Evolutionary conservation across 140 eudicot genomes (phyloP).

Genomic region (Stevia rebaudiana): DNA sequence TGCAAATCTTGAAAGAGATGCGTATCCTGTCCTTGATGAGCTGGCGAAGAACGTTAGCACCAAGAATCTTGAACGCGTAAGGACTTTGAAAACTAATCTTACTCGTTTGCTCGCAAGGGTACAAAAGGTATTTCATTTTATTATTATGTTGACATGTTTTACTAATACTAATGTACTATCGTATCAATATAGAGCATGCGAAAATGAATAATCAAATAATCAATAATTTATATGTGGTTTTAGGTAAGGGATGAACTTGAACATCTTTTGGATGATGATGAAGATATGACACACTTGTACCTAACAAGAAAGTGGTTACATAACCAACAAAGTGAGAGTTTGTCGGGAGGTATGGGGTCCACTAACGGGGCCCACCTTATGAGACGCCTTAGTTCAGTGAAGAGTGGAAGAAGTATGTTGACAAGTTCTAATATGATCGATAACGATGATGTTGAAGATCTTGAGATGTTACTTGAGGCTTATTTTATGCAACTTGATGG

Average conservation of each 20-base stretch:
- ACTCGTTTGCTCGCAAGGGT: constrained; percentile 92
- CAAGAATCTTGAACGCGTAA: constrained; percentile 85
- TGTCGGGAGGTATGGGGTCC: constrained; percentile 45
- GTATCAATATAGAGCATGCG: background rate
- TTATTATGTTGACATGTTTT: too few relatives aligned
- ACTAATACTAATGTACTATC: too few relatives aligned
- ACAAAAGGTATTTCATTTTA: constrained; percentile 82
- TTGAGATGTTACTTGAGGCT: constrained; percentile 95
- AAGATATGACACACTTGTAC: constrained; percentile 89
- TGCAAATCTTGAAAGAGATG: constrained; percentile 73
- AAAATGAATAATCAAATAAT: background rate
- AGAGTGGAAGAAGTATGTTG: constrained; percentile 73
- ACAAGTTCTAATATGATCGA: constrained; percentile 53
- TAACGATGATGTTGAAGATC: constrained; percentile 79
- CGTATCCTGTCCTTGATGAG: constrained; percentile 83
- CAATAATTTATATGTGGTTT: constrained; percentile 16
- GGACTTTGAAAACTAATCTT: constrained; percentile 84
- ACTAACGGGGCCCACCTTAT: constrained; percentile 44
- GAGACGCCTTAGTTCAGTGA: constrained; percentile 56
- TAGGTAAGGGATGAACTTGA: constrained; percentile 98
- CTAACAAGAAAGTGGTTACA: constrained; percentile 84
- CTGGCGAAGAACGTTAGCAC: constrained; percentile 84
- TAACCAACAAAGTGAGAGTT: constrained; percentile 62
- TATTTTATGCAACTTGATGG: constrained; percentile 98
- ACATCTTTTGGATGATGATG: constrained; percentile 96